phyloP scores from a whole-genome alignment of 176 grass and related monocot genomes.

The Echinochloa phyllopogon region DNA sequence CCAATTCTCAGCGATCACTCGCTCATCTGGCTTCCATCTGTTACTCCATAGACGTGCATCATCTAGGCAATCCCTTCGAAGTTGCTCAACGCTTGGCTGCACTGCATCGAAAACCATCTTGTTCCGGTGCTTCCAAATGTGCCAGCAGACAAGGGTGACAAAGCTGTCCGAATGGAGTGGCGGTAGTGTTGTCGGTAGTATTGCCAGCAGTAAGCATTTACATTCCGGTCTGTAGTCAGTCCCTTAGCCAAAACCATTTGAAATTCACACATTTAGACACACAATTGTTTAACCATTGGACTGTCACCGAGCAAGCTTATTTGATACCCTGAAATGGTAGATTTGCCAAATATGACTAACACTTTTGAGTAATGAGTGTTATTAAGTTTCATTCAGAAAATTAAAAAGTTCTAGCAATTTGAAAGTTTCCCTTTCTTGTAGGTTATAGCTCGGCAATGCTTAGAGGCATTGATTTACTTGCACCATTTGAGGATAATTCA shows the following conservation, averaged over 20 bases:
- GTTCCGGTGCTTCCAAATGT: too few species aligned
- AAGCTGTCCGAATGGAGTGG: too few species aligned
- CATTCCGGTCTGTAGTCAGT: neutral
- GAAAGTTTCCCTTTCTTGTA: conserved; percentile 44
- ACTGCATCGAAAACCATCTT: too few species aligned
- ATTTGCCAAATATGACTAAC: neutral
- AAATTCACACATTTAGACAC: neutral
- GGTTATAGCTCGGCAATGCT: conserved; percentile 87
- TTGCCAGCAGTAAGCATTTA: neutral
- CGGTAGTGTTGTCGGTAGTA: too few species aligned
- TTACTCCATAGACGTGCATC: too few species aligned
- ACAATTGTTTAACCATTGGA: neutral
- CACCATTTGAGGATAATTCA: conserved; percentile 94
- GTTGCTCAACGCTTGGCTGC: too few species aligned
- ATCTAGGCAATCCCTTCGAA: too few species aligned
- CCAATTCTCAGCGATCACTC: too few species aligned
- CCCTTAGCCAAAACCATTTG: neutral
- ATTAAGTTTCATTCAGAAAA: neutral
- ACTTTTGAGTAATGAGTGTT: neutral
- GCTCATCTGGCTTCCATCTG: too few species aligned
- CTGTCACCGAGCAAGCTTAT: neutral
- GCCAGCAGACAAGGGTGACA: too few species aligned
- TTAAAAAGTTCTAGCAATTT: conserved; percentile 10
- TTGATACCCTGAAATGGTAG: neutral
- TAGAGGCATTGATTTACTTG: conserved; percentile 89